Conservation (phyloP, 768 basidiomycete species). For the Tricholoma bakamatsutake region DNA sequence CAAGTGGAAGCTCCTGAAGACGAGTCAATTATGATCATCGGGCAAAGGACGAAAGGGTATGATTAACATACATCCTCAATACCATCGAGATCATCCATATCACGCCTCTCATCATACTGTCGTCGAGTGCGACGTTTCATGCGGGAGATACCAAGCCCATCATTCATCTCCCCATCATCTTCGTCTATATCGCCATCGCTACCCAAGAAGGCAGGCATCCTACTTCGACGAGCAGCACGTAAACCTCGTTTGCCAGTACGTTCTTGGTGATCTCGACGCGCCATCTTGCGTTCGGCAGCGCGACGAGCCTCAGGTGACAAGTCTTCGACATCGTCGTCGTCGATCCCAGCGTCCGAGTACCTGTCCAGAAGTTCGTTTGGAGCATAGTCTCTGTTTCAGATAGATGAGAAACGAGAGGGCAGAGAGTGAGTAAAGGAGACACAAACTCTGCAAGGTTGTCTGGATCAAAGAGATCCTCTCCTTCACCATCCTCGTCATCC, state of each 20-base stretch:
- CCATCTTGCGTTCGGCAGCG: conserved; percentile 84
- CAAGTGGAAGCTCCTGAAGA: conserved; percentile 82
- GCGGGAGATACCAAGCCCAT: conserved; percentile 57
- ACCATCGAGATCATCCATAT: conserved; percentile 88
- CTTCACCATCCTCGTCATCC: conserved; percentile 62
- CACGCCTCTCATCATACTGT: conserved; percentile 90
- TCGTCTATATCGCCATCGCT: conserved; percentile 79
- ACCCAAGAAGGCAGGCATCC: conserved; percentile 84
- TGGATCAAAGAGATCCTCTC: conserved; percentile 84
- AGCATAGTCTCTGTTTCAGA: conserved; percentile 68
- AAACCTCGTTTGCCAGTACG: conserved; percentile 60
- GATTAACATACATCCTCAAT: conserved; percentile 65
- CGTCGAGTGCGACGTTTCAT: conserved; percentile 81
- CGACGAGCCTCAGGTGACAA: conserved; percentile 67
- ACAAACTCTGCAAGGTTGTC: conserved; percentile 66
- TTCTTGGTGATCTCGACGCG: conserved; percentile 75
- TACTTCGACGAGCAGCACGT: conserved; percentile 72
- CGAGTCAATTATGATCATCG: conserved; percentile 6
- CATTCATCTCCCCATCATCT: conserved; percentile 65
- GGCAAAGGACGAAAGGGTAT: neutral
- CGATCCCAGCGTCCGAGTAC: conserved; percentile 83
- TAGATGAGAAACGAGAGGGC: conserved; percentile 8
- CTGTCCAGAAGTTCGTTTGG: conserved; percentile 75
- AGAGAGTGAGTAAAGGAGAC: conserved; percentile 15
- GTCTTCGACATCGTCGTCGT: conserved; percentile 72